phyloP scores from a whole-genome alignment of 139 green algal genomes.

The Nannochloris sp. region DNA sequence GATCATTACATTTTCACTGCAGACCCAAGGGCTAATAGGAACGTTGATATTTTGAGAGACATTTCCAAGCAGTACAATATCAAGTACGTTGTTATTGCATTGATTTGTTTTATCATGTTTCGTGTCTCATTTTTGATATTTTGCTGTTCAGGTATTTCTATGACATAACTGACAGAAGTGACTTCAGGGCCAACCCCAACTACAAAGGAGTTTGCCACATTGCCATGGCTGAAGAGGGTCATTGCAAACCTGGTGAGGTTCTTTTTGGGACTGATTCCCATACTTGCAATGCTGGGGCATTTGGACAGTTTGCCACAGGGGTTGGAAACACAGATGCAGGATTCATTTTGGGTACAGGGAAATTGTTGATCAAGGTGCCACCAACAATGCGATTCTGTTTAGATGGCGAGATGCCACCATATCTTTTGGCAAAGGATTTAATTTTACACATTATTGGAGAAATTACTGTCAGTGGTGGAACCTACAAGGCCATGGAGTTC shows the following conservation, averaged over 20 bases:
- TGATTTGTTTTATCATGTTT: neutral
- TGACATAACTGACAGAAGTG: slow-evolving; percentile 78
- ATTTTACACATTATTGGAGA: slow-evolving; percentile 97
- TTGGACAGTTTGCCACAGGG: slow-evolving; percentile 91
- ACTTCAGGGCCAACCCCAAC: slow-evolving; percentile 93
- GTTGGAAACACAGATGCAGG: slow-evolving; percentile 94
- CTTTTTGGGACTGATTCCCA: slow-evolving; percentile 97
- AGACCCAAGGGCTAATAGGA: slow-evolving; percentile 86
- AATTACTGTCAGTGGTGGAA: slow-evolving; percentile 70
- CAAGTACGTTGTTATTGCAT: slow-evolving; percentile 41
- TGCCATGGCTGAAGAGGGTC: slow-evolving; percentile 77
- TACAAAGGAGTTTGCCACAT: slow-evolving; percentile 97
- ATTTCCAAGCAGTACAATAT: slow-evolving; percentile 66
- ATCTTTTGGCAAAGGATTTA: slow-evolving; percentile 84
- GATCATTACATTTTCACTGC: slow-evolving; percentile 98
- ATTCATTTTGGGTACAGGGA: slow-evolving; percentile 94
- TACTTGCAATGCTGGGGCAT: slow-evolving; percentile 93
- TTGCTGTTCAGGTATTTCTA: slow-evolving; percentile 72
- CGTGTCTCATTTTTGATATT: no score
- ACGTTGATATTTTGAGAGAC: slow-evolving; percentile 84
- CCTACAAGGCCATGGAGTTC: slow-evolving; percentile 89
- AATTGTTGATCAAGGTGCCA: slow-evolving; percentile 93
- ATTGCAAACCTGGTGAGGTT: slow-evolving; percentile 67
- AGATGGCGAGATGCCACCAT: slow-evolving; percentile 89
- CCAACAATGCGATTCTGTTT: slow-evolving; percentile 88